Evolutionary conservation across 1,284 basidiomycete species (phyloP).

Genomic region (Trametes hirsuta): DNA sequence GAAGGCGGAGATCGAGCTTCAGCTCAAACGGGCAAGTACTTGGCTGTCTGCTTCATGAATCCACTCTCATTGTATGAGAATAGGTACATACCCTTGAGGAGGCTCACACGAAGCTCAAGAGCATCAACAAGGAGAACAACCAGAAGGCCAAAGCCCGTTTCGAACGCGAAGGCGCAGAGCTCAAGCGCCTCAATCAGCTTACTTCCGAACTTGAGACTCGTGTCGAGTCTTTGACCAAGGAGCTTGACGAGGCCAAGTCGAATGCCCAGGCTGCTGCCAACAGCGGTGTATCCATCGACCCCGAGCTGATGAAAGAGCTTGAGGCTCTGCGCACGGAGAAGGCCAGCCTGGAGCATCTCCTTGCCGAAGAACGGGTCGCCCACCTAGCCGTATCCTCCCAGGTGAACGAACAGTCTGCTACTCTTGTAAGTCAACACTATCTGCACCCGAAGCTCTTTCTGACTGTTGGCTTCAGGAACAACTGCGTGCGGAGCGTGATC

Average conservation of each 20-base stretch:
- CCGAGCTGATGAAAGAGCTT: conserved; percentile 40
- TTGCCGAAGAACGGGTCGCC: conserved; percentile 43
- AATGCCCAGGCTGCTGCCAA: conserved; percentile 26
- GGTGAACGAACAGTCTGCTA: conserved; percentile 19
- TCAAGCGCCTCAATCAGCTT: conserved; percentile 39
- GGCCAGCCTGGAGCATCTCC: conserved; percentile 41
- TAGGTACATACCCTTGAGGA: conserved; percentile 24
- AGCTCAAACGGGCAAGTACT: conserved; percentile 23
- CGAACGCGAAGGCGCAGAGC: conserved; percentile 38
- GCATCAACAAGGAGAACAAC: conserved; percentile 38
- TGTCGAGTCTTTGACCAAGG: conserved; percentile 33
- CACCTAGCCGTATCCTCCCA: conserved; percentile 16
- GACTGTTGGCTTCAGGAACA: conserved; percentile 42
- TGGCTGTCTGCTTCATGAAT: background rate
- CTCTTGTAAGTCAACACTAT: conserved; percentile 46
- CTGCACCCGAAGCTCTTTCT: background rate
- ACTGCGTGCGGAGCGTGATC: conserved; percentile 63
- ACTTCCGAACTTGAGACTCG: conserved; percentile 33
- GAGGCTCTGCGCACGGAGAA: conserved; percentile 48
- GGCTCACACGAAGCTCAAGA: conserved; percentile 31
- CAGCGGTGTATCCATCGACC: conserved; percentile 20
- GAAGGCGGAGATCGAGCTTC: conserved; percentile 38
- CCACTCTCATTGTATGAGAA: background rate
- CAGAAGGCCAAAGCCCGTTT: conserved; percentile 37
- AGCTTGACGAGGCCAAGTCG: conserved; percentile 38